Conservation (phyloP, 495 filamentous ascomycete species). For the Tetracladium setigerum region DNA sequence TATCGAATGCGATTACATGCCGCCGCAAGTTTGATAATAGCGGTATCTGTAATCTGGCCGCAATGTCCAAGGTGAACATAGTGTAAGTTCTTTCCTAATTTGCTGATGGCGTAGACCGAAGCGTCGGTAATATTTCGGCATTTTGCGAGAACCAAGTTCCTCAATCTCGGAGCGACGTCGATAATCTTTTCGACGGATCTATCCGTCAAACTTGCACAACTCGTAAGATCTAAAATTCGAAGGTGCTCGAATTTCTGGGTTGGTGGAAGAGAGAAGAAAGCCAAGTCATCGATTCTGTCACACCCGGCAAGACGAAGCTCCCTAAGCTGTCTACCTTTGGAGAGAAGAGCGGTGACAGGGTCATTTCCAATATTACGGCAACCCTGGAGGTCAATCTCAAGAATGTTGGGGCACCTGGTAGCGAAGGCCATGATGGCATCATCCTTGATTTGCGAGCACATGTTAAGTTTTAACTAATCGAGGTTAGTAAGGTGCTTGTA, state of each 20-base stretch:
- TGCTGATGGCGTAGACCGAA: slow-evolving; percentile 79
- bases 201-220: slow-evolving; percentile 75
- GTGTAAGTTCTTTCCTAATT: slow-evolving; percentile 90
- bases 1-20: slow-evolving; percentile 91
- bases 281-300: slow-evolving; percentile 69
- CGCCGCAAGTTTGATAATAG: slow-evolving; percentile 74
- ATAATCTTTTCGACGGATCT: slow-evolving; percentile 82
- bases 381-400: slow-evolving; percentile 92
- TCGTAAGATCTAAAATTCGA: slow-evolving; percentile 89
- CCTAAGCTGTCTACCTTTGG: slow-evolving; percentile 68
- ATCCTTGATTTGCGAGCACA: slow-evolving; percentile 73
- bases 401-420: slow-evolving; percentile 76
- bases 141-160: slow-evolving; percentile 91
- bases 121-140: slow-evolving; percentile 87
- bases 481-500: slow-evolving; percentile 15
- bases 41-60: slow-evolving; percentile 77
- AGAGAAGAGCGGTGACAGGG: slow-evolving; percentile 70
- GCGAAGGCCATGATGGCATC: slow-evolving; percentile 77
- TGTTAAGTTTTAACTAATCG: slow-evolving; percentile 83
- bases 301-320: slow-evolving; percentile 86
- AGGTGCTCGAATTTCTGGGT: slow-evolving; percentile 71
- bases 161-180: slow-evolving; percentile 73
- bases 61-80: slow-evolving; percentile 96
- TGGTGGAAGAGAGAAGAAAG: slow-evolving; percentile 75
- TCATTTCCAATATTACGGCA: slow-evolving; percentile 74